Base-by-base conservation (phyloP, 2,329 filamentous ascomycete genomes). In the Claviceps maximensis region DNA sequence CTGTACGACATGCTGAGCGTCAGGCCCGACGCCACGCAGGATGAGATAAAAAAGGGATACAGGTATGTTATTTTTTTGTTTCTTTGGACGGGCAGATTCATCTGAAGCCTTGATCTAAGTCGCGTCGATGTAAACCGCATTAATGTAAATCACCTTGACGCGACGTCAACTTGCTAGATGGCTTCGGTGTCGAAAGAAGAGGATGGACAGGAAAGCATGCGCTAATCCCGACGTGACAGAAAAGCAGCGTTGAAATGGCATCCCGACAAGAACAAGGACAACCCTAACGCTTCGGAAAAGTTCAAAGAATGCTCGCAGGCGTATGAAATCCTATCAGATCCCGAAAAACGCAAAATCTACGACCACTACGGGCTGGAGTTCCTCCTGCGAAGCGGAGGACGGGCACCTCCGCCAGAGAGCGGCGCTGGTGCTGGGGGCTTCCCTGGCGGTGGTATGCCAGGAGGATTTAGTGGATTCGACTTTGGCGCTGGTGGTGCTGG, bases 271-370 rank as follows among this genome's bases (percentile, higher is more conserved):
- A 98, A 97, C 77, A 90, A 90, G 70, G 84, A 95, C 71, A 89
- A 91, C 62, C 83, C 89, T 31, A 73, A 82, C 51, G 88, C 91
- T 9, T 76, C 82, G 56, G 93, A 97, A 67, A 96, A 91, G 71
- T 98, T 98, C 78, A 98, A 98, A 73, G 93, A 97, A 69, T 87
- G 89, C 58, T 95, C 89, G 1, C 90, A 97, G 73, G 93, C 93
- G 54, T 98, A 96, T 74, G 93, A 98, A 72, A 95, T 98, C 61
- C 83, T 98, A 3, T 95, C 89, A 56, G 93, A 98, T 63, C 90
- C 91, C 55, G 90, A 97, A 67, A 98, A 97, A 73, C 86, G 93
- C 63, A 93, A 95, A 70, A 84, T 84, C 44, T 98, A 98, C 68
- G 93, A 98, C 67, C 84, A 91, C 66, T 96, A 84, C 69, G 93